Evolutionary conservation across 306 rosid species (phyloP).

Genomic region (Glycine soja): DNA sequence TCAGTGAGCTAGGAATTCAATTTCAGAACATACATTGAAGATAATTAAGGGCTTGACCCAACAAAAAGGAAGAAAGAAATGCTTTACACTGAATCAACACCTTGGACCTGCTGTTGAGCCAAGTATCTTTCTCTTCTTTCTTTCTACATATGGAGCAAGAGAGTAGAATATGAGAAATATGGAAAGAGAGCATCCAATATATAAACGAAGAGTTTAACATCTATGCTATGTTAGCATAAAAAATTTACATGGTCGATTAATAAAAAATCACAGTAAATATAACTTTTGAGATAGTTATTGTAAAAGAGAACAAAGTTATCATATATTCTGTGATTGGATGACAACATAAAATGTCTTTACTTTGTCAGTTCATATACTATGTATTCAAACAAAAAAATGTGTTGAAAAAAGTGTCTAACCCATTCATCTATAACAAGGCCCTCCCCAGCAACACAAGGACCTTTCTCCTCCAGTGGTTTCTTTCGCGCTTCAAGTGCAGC

Average conservation of each 20-base stretch:
- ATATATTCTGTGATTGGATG: not conserved
- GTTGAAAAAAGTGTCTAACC: slow-evolving; percentile 61
- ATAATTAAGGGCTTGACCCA: slow-evolving; percentile 41
- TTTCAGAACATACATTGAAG: slow-evolving; percentile 39
- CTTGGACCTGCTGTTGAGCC: slow-evolving; percentile 90
- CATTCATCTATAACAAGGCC: slow-evolving; percentile 98
- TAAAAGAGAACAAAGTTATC: not conserved
- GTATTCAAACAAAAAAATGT: slow-evolving; percentile 9
- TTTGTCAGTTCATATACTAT: not conserved
- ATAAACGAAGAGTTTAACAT: not conserved
- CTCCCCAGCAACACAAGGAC: slow-evolving; percentile 78
- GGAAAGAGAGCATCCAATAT: slow-evolving; percentile 13
- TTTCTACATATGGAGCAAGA: slow-evolving; percentile 63
- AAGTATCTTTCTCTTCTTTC: slow-evolving; percentile 96
- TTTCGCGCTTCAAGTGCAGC: slow-evolving; percentile 81
- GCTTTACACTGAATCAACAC: slow-evolving; percentile 65
- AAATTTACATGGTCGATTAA: too few relatives aligned
- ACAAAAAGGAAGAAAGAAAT: slow-evolving; percentile 27
- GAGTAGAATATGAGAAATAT: slow-evolving; percentile 1
- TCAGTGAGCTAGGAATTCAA: slow-evolving; percentile 46
- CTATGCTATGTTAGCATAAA: not conserved
- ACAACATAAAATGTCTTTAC: not conserved
- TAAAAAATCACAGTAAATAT: not conserved
- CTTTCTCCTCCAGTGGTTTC: slow-evolving; percentile 79
- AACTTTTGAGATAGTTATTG: not conserved